phyloP scores from a whole-genome alignment of 805 yeast genomes.

The Barnettozyma californica region DNA sequence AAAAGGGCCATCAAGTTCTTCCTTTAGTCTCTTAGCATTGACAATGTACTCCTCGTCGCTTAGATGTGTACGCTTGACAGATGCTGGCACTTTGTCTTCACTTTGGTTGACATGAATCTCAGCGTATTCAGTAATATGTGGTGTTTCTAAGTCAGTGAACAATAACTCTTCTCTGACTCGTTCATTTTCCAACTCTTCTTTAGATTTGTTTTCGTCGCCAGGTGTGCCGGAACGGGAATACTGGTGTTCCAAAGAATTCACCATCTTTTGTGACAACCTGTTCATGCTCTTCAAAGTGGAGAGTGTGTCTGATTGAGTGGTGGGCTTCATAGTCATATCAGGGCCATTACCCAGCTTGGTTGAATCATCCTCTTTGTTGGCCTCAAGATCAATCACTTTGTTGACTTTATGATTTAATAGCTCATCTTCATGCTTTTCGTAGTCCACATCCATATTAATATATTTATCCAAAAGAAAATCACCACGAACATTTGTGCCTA shows the following conservation, averaged over 20 bases:
- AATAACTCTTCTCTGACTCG: constrained; percentile 39
- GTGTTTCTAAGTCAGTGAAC: constrained; percentile 47
- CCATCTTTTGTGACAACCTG: constrained; percentile 76
- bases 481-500: constrained; percentile 69
- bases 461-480: constrained; percentile 85
- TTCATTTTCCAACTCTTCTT: constrained; percentile 33
- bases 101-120: constrained; percentile 30
- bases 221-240: constrained; percentile 32
- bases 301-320: constrained; percentile 60
- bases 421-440: constrained; percentile 39
- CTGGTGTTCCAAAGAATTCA: constrained; percentile 46
- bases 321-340: constrained; percentile 76
- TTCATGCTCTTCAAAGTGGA: constrained; percentile 85
- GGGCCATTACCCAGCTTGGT: constrained; percentile 74
- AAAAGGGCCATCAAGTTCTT: constrained; percentile 16
- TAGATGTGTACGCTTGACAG: constrained; percentile 11
- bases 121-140: constrained; percentile 44
- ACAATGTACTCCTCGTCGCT: constrained; percentile 21
- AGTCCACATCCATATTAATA: constrained; percentile 62
- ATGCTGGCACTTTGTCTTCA: constrained; percentile 13
- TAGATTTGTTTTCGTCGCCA: constrained; percentile 28
- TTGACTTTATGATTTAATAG: constrained; percentile 45
- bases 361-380: constrained; percentile 77
- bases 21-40: constrained; percentile 18
- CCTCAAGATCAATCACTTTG: constrained; percentile 71